A percentile compares a stretch with the other conserved stretches of the same genome.
Evolutionary conservation across 2,329 filamentous ascomycete species (phyloP).

Genomic region (Boeremia exigua): DNA sequence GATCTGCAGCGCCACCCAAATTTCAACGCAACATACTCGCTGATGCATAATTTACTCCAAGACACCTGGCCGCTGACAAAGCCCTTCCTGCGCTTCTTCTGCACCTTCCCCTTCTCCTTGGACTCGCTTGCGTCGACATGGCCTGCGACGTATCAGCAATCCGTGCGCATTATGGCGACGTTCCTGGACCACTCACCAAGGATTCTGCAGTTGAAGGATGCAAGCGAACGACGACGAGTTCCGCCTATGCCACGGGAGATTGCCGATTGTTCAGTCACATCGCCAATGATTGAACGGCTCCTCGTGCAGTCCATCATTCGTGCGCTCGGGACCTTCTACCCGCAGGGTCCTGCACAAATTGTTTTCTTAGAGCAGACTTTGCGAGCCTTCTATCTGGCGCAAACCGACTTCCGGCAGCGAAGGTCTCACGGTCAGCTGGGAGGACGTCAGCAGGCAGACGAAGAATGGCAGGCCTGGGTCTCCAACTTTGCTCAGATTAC

Average conservation of each 20-base stretch:
- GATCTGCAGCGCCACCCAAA: conserved; percentile 46
- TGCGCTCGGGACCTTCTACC: conserved; percentile 42
- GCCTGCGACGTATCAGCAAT: conserved; percentile 38
- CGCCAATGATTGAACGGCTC: conserved; percentile 60
- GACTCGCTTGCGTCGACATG: conserved; percentile 32
- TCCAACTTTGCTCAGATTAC: conserved; percentile 9
- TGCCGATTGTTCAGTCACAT: conserved; percentile 57
- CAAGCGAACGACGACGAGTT: conserved; percentile 43
- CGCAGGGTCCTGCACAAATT: not conserved
- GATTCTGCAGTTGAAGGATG: conserved; percentile 15
- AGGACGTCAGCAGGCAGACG: not conserved
- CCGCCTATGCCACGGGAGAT: conserved; percentile 67
- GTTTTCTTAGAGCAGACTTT: conserved; percentile 17
- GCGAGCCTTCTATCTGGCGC: not conserved
- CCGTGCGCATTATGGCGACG: conserved; percentile 38
- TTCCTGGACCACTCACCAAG: conserved; percentile 51
- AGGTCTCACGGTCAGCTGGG: not conserved
- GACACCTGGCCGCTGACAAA: conserved; percentile 52
- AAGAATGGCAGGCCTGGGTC: conserved; percentile 13
- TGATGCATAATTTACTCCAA: conserved; percentile 55
- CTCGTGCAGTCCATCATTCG: conserved; percentile 61
- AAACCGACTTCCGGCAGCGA: not conserved
- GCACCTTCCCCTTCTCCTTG: conserved; percentile 54
- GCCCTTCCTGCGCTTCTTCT: conserved; percentile 54
- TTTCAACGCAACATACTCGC: conserved; percentile 36